Evolutionary conservation across 495 filamentous ascomycete species (phyloP), one percentile per base, ranked within the genome.

Genomic region (Penicillium nucicola): DNA sequence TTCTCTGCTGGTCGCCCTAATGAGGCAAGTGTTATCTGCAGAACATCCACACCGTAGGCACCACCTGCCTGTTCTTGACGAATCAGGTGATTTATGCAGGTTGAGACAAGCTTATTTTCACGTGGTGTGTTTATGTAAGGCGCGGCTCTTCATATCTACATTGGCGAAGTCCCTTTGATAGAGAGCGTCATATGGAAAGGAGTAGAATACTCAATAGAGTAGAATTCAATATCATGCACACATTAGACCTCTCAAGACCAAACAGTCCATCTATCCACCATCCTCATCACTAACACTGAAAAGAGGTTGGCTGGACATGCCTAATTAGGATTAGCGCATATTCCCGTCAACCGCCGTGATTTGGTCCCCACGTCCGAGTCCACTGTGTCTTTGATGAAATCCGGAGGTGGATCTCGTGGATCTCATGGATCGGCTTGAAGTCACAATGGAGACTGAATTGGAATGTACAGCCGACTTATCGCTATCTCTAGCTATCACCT

Each of bases 281-380:
- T 28, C 22, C 7, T 7, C 25, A 28, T 5, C 2, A 28, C 7
- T 28, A 8, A 28, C 25, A 28, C 25, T 8, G 25, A 28, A 28
- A 2, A 28, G 23, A n/a, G 32, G 31, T 51, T 48, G 61, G 42
- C 25, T 64, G 58, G 55, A 64, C 58, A 56, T 64, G 19, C 61
- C 45, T 18, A 5, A 45, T 54, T 45, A 15, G 55, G 58, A 1
- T 20, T 64, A 55, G 58, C 25, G 48, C 10, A 10, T 19, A n/a
- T 20, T 7, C 4, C 1, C 13, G 14, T 45, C 22, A 46, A 17
- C 15, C 43, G 32, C 43, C 43, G 43, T 46, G 39, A 30, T 22
- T 42, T 14, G 47, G 15, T 17, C 22, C 14, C 35, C 41, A 14
- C 25, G 20, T 32, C 41, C 14, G 15, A 44, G 23, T 13, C 3